phyloP scores from a whole-genome alignment of 345 rosid species.

The Pistacia integerrima region DNA sequence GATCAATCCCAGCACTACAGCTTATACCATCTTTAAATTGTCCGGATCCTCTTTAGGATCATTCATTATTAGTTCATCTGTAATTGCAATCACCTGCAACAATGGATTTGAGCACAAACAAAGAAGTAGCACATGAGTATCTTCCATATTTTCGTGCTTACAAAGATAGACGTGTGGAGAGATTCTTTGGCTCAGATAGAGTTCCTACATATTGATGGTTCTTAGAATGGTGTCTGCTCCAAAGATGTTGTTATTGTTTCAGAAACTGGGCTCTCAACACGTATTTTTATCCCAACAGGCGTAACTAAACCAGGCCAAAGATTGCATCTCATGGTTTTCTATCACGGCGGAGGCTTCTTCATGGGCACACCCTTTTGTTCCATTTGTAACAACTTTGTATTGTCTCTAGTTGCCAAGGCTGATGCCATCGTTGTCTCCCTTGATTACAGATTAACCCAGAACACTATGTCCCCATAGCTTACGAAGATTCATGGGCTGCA shows the following conservation, averaged over 20 bases:
- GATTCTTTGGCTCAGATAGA: conserved; percentile 23
- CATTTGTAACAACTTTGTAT: conserved; percentile 24
- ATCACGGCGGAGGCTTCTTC: conserved; percentile 43
- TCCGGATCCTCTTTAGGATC: neutral
- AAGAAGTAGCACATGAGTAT: conserved; percentile 17
- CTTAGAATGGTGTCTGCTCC: conserved; percentile 27
- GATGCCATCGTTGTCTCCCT: conserved; percentile 32
- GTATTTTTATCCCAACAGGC: conserved; percentile 34
- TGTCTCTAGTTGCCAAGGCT: conserved; percentile 24
- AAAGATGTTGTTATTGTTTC: conserved; percentile 29
- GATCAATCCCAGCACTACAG: neutral
- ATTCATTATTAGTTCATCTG: too few relatives aligned
- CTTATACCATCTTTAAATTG: too few relatives aligned
- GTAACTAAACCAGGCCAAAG: conserved; percentile 6
- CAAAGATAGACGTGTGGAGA: conserved; percentile 37
- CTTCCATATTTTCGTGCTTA: conserved; percentile 26
- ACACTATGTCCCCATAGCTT: conserved; percentile 32
- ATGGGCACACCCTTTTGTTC: conserved; percentile 29
- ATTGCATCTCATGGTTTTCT: conserved; percentile 40
- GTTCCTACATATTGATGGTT: conserved; percentile 27
- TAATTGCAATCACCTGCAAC: neutral
- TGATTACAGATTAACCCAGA: conserved; percentile 42
- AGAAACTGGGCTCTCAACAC: conserved; percentile 22
- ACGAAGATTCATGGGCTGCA: conserved; percentile 49
- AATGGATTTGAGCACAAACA: neutral